These are phyloP conservation scores for Thyridium curvatum DNA, from an alignment of 2,329 filamentous ascomycete species.

Conservation along the genomic window DNA sequence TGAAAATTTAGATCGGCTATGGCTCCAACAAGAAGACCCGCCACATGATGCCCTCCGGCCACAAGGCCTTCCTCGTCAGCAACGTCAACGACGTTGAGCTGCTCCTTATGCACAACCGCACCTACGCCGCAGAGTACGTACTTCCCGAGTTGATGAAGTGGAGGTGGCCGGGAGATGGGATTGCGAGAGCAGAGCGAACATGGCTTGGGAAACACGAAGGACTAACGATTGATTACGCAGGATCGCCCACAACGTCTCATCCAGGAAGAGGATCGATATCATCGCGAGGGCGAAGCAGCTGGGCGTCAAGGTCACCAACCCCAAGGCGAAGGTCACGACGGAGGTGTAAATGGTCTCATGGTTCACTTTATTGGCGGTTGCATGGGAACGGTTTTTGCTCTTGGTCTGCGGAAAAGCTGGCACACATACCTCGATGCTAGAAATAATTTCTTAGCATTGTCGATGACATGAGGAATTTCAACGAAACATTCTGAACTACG, in stretches of 20 bases:
- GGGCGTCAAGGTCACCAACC: constrained; percentile 99
- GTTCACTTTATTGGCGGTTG: constrained; percentile 9
- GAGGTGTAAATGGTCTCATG: constrained; percentile 58
- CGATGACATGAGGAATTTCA: background rate
- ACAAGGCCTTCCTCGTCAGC: constrained; percentile 99
- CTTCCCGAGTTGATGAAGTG: background rate
- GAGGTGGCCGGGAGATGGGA: background rate
- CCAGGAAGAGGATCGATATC: constrained; percentile 98
- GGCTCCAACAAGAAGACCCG: constrained; percentile 99
- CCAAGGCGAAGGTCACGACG: constrained; percentile 97
- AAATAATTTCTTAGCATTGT: background rate
- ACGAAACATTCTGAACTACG: too few species aligned
- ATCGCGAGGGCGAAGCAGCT: constrained; percentile 95
- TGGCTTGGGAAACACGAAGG: background rate
- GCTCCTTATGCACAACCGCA: constrained; percentile 99
- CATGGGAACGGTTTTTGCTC: constrained; percentile 14
- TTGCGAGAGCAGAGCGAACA: constrained; percentile 1
- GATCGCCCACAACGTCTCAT: constrained; percentile 97
- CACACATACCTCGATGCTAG: background rate
- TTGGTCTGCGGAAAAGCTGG: constrained; percentile 10
- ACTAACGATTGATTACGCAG: constrained; percentile 45
- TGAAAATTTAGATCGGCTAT: constrained; percentile 74
- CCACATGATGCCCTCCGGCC: constrained; percentile 97
- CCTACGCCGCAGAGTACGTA: constrained; percentile 95
- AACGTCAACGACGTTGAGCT: constrained; percentile 95